Base-by-base conservation (phyloP, 768 basidiomycete species). In the Podaxis sp. region DNA sequence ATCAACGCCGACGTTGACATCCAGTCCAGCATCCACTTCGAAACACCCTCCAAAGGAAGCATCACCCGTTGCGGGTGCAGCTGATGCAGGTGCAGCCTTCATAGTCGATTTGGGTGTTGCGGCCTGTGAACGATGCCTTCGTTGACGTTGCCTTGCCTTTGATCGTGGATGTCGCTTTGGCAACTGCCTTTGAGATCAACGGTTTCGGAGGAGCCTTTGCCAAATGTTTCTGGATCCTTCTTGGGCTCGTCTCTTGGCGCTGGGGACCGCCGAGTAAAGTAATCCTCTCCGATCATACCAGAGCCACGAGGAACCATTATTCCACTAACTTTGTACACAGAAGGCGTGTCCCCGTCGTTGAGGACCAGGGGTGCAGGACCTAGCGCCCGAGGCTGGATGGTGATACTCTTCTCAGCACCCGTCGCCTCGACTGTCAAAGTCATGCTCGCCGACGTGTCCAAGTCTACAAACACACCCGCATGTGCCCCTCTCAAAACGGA, bases 401-500 rank as follows among this genome's bases (percentile, higher is more conserved):
- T 62, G 20, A 56, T 36, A 11, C 30, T 50, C 26, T 57, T 58
- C 10, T 63, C 37, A 4, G 56, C 64, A 8, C 56, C 49, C 17
- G 59, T 55, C 2, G 62, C 76, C 1, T 73, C 71, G 1, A 74
- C 66, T 1, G 61, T 67, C 36, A 78, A 66, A 11, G 52, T 67
- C 66, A 77, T 66, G 22, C 69, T 66, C 0, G 77, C 77, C 22
- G 70, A 75, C 2, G 77, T 70, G 52, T 82, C 80, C 51, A 81
- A 66, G 2, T 78, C 73, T 40, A 84, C 66, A 69, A 78, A 82
- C 22, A 85, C 67, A 0, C 68, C 71, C 10, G 80, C 77, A 5
- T 75, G 65, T 2, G 66, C 57, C 28, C 72, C 73, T 12, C 66
- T 75, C 1, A 85, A 71, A 2, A 79, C 80, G 6, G 70, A 68